Conservation (phyloP, 2,329 filamentous ascomycete species). For the Dactylellina leptospora region DNA sequence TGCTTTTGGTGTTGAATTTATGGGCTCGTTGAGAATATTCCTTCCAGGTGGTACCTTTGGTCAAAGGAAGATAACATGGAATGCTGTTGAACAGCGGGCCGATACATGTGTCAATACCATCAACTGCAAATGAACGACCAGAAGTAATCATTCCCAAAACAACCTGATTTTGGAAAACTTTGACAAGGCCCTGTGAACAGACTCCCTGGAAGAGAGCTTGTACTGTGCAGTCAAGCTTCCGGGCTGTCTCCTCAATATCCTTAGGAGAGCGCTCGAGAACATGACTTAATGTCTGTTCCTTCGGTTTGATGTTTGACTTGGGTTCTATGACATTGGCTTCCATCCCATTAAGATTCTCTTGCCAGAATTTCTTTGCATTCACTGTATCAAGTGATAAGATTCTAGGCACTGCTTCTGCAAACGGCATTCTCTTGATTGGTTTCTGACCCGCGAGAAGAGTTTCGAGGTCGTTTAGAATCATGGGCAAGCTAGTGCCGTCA, state of each 20-base stretch:
- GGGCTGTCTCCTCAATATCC: constrained; percentile 66
- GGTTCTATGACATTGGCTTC: constrained; percentile 1
- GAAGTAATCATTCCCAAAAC: constrained; percentile 80
- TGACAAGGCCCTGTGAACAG: constrained; percentile 73
- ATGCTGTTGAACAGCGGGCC: constrained; percentile 92
- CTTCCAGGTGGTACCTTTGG: constrained; percentile 66
- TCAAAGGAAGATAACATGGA: constrained; percentile 69
- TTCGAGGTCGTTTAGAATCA: constrained; percentile 71
- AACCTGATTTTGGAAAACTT: constrained; percentile 63
- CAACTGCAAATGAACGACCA: constrained; percentile 75
- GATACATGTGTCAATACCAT: constrained; percentile 72
- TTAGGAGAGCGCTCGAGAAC: constrained; percentile 58
- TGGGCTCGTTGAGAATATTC: constrained; percentile 73
- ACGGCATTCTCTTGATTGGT: constrained; percentile 61
- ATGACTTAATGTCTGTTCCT: constrained; percentile 15
- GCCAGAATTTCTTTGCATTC: constrained; percentile 74
- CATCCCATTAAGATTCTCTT: constrained; percentile 63
- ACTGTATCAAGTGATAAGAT: constrained; percentile 70
- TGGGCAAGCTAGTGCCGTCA: constrained; percentile 78
- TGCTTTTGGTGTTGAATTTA: constrained; percentile 71
- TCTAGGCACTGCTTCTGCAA: constrained; percentile 72
- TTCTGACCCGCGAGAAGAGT: constrained; percentile 63
- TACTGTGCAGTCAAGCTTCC: constrained; percentile 74
- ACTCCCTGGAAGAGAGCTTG: constrained; percentile 79
- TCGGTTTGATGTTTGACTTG: constrained; percentile 53